Evolutionary conservation across 768 basidiomycete species (phyloP).

Genomic region (Rhodotorula sphaerocarpa): DNA sequence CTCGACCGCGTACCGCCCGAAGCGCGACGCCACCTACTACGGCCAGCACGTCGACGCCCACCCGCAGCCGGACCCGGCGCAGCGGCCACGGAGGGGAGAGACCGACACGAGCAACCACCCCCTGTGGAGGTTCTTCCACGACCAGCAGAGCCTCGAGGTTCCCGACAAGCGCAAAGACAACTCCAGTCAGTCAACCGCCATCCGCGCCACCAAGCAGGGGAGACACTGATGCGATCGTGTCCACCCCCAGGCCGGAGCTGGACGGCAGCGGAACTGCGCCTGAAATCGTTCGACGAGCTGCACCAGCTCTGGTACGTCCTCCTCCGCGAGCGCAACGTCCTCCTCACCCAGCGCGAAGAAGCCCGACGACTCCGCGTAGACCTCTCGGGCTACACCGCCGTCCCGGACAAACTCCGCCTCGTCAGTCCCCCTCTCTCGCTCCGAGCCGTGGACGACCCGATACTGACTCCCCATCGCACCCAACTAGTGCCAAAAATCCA

Average conservation of each 20-base stretch:
- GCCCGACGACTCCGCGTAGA: slow-evolving; percentile 53
- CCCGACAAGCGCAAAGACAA: slow-evolving; percentile 31
- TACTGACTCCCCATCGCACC: not conserved
- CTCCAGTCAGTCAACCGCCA: slow-evolving; percentile 9
- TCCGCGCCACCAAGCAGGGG: not conserved
- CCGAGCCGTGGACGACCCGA: not conserved
- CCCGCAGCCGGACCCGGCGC: not conserved
- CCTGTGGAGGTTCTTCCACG: slow-evolving; percentile 40
- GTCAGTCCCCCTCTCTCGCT: not conserved
- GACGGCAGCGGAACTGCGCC: slow-evolving; percentile 73
- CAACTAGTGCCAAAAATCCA: slow-evolving; percentile 74
- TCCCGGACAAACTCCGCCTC: slow-evolving; percentile 28
- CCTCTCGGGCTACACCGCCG: slow-evolving; percentile 35
- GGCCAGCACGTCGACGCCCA: slow-evolving; percentile 13
- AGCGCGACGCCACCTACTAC: slow-evolving; percentile 35
- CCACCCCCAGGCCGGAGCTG: slow-evolving; percentile 67
- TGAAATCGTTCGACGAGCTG: slow-evolving; percentile 84
- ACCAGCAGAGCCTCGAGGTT: slow-evolving; percentile 25
- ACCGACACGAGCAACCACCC: slow-evolving; percentile 34
- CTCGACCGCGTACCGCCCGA: slow-evolving; percentile 30
- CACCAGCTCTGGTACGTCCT: slow-evolving; percentile 93
- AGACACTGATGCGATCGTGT: not conserved
- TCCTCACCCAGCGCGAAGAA: slow-evolving; percentile 80
- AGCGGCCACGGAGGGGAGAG: slow-evolving; percentile 15
- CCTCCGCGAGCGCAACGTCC: slow-evolving; percentile 75